A percentile compares a stretch with the other conserved stretches of the same genome.
Evolutionary conservation across 1,284 basidiomycete species (phyloP).

Genomic region (Marasmius tenuissimus): DNA sequence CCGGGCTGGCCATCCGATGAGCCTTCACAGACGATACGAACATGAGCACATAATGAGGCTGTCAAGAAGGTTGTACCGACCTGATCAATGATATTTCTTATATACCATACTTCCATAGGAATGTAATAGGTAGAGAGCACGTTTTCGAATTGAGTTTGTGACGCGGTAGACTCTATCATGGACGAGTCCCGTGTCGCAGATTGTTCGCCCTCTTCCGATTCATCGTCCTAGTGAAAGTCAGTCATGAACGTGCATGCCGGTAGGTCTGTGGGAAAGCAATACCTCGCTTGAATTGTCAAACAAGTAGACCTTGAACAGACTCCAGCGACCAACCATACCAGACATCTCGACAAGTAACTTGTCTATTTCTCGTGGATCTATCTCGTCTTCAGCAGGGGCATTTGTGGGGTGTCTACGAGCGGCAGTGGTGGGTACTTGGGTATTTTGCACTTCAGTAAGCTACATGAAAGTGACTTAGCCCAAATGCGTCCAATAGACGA

Average conservation of each 20-base stretch:
- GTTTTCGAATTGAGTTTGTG: slow-evolving; percentile 64
- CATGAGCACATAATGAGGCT: not conserved
- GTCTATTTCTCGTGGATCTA: slow-evolving; percentile 91
- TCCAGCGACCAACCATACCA: slow-evolving; percentile 90
- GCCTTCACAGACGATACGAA: slow-evolving; percentile 43
- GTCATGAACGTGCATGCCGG: slow-evolving; percentile 13
- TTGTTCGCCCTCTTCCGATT: not conserved
- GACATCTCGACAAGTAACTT: slow-evolving; percentile 84
- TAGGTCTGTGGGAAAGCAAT: not conserved
- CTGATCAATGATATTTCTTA: slow-evolving; percentile 86
- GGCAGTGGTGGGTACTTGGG: slow-evolving; percentile 33
- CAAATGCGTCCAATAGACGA: not conserved
- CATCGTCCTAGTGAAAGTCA: not conserved
- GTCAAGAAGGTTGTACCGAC: slow-evolving; percentile 33
- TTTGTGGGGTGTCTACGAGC: slow-evolving; percentile 36
- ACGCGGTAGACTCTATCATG: slow-evolving; percentile 50
- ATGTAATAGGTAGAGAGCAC: slow-evolving; percentile 78
- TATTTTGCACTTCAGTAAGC: slow-evolving; percentile 49
- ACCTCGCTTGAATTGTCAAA: slow-evolving; percentile 66
- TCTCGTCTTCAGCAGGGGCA: slow-evolving; percentile 55
- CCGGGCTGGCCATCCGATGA: slow-evolving; percentile 66
- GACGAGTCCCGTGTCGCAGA: slow-evolving; percentile 8
- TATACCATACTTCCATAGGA: slow-evolving; percentile 92
- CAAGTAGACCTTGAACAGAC: slow-evolving; percentile 87
- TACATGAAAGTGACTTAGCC: slow-evolving; percentile 22